A percentile compares a stretch with the other conserved stretches of the same genome.
phyloP scores from a whole-genome alignment of 805 yeast genomes.

The Wickerhamiella australiensis region DNA sequence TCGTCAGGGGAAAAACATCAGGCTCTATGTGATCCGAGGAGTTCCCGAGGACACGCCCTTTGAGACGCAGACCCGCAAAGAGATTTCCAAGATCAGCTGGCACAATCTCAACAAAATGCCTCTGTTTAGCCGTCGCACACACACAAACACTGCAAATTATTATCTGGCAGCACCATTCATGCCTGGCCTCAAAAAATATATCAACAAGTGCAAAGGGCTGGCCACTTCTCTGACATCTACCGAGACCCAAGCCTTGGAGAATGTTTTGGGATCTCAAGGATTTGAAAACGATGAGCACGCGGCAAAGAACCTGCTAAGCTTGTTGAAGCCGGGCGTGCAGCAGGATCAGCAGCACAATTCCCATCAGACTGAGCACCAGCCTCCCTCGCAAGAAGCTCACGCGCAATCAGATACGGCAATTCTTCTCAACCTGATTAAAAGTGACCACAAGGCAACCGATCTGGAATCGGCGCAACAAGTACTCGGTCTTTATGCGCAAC shows the following conservation, averaged over 20 bases:
- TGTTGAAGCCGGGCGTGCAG: conserved; percentile 13
- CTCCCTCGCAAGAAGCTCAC: too few species aligned
- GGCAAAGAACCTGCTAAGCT: conserved; percentile 15
- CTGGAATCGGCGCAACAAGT: conserved; percentile 26
- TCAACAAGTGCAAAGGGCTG: conserved; percentile 24
- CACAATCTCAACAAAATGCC: conserved; percentile 27
- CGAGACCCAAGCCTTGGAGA: conserved; percentile 26
- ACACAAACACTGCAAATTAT: conserved; percentile 17
- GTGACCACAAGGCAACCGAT: conserved; percentile 16
- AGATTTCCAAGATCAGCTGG: conserved; percentile 79
- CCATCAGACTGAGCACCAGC: too few species aligned
- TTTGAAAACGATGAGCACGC: conserved; percentile 15
- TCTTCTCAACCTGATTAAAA: conserved; percentile 22
- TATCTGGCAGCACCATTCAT: conserved; percentile 32
- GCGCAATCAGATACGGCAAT: conserved; percentile 19
- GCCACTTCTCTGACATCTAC: conserved; percentile 21
- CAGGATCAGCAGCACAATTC: neutral
- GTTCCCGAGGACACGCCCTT: conserved; percentile 70
- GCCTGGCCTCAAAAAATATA: conserved; percentile 26
- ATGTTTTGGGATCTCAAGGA: conserved; percentile 22
- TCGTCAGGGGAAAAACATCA: conserved; percentile 69
- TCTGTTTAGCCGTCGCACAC: conserved; percentile 20
- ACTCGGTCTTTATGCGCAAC: conserved; percentile 22
- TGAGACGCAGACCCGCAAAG: conserved; percentile 74
- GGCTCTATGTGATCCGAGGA: conserved; percentile 63